Evolutionary conservation across 202 grass and related monocot species (phyloP).

Genomic region (Setaria italica): DNA sequence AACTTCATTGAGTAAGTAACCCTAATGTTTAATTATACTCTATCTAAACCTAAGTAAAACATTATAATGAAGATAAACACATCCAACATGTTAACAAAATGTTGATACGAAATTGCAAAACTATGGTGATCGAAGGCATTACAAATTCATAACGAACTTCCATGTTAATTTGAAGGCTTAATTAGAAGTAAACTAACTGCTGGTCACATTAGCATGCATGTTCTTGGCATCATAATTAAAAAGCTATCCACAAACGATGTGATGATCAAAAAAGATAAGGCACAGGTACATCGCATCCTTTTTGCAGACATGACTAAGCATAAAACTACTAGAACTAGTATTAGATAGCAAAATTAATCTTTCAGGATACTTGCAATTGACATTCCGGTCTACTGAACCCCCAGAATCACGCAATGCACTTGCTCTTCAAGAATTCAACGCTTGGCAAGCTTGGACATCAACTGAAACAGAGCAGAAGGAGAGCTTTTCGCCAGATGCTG

Average conservation of each 20-base stretch:
- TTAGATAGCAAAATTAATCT: not conserved
- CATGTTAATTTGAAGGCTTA: not conserved
- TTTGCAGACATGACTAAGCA: not conserved
- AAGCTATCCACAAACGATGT: not conserved
- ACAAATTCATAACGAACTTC: not conserved
- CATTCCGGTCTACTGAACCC: not conserved
- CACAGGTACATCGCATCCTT: not conserved
- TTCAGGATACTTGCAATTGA: not conserved
- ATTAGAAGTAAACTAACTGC: not conserved
- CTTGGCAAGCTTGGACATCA: conserved; percentile 5
- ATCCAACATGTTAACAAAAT: not conserved
- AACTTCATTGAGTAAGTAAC: not conserved
- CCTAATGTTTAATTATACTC: not conserved
- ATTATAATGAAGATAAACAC: not conserved
- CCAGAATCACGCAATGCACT: not conserved
- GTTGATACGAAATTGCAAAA: not conserved
- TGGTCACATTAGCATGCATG: not conserved
- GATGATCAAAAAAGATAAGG: not conserved
- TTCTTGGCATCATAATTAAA: not conserved
- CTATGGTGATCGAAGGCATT: not conserved
- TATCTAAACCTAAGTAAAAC: not conserved
- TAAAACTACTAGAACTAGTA: not conserved
- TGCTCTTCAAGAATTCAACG: not conserved
- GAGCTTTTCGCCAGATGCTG: conserved; percentile 14
- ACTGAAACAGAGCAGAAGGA: not conserved